Conservation (phyloP, 306 rosid genomes). For the Prunus mongolica region DNA sequence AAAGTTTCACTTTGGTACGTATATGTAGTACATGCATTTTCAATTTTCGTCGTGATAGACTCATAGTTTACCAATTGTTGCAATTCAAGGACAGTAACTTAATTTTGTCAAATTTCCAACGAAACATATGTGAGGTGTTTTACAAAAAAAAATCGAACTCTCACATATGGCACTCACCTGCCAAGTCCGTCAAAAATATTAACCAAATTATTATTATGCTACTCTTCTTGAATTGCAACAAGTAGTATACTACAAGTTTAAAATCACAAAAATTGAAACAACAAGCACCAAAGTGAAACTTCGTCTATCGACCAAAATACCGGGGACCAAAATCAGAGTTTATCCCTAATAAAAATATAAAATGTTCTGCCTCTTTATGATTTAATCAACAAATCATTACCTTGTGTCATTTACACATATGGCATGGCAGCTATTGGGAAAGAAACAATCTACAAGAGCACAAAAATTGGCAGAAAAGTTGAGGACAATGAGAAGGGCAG, state of each 20-base stretch:
- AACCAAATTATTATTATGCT: not conserved
- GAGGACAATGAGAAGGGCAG: slow-evolving; percentile 47
- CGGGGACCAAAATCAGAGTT: not conserved
- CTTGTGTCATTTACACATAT: not conserved
- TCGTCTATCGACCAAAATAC: not conserved
- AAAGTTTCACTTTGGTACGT: not conserved
- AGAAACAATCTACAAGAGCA: slow-evolving; percentile 32
- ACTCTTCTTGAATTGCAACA: not conserved
- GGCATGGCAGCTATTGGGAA: slow-evolving; percentile 28
- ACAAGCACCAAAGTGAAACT: not conserved
- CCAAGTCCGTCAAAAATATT: not conserved
- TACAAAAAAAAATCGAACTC: not conserved
- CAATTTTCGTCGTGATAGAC: not conserved
- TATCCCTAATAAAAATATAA: not conserved
- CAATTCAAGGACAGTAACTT: not conserved
- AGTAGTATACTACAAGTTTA: not conserved
- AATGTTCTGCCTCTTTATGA: not conserved
- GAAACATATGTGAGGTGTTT: not conserved
- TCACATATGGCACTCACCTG: not conserved
- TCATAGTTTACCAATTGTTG: not conserved
- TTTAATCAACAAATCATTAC: not conserved
- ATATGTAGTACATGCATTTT: not conserved
- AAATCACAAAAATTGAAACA: not conserved
- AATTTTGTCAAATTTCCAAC: not conserved
- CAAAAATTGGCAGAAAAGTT: slow-evolving; percentile 40